These are phyloP conservation scores for Chrysanthemum makinoi DNA, from an alignment of 129 eudicot species.

Conservation along the genomic window DNA sequence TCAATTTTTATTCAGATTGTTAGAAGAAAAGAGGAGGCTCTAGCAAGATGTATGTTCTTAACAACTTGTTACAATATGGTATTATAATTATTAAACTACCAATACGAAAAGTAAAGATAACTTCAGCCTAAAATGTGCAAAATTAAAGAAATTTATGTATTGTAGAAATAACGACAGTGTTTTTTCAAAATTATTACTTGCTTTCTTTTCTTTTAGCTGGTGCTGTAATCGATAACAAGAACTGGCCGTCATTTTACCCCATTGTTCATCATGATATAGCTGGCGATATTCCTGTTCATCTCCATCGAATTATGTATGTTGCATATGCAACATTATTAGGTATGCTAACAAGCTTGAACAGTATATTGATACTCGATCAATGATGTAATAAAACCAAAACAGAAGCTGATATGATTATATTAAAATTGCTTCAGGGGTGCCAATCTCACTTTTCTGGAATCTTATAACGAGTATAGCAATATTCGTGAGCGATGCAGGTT, in stretches of 20 bases:
- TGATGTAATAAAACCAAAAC: too few species aligned
- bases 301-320: constrained; percentile 31
- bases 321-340: constrained; percentile 40
- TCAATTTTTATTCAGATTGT: constrained; percentile 18
- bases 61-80: neutral
- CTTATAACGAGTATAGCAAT: constrained; percentile 61
- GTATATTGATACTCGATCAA: neutral
- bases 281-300: constrained; percentile 33
- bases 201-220: constrained; percentile 17
- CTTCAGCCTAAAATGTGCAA: too few species aligned
- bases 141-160: too few species aligned
- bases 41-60: constrained; percentile 28
- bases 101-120: too few species aligned
- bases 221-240: constrained; percentile 17
- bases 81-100: neutral
- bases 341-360: neutral
- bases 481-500: constrained; percentile 74
- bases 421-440: constrained; percentile 46
- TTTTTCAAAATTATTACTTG: neutral
- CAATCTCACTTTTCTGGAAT: constrained; percentile 73
- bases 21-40: constrained; percentile 28
- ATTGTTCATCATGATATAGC: constrained; percentile 36
- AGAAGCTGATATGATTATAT: neutral
- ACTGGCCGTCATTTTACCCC: constrained; percentile 40
- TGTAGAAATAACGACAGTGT: neutral